phyloP scores from a whole-genome alignment of 768 basidiomycete genomes.

The Lenzites betulinus region DNA sequence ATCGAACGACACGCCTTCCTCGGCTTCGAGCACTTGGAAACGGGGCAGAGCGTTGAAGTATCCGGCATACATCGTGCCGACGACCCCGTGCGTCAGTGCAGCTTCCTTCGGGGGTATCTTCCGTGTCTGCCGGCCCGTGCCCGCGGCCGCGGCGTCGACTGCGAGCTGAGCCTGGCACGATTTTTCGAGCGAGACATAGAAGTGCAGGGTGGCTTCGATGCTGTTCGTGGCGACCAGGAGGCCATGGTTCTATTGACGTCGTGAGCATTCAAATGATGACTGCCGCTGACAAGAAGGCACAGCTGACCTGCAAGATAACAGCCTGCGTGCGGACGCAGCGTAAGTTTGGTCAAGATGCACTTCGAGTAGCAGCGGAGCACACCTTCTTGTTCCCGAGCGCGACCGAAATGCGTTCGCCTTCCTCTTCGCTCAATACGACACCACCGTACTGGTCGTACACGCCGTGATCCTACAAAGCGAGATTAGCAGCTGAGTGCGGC shows the following conservation, averaged over 20 bases:
- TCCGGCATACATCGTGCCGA: slow-evolving; percentile 30
- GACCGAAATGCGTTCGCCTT: slow-evolving; percentile 36
- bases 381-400: slow-evolving; percentile 33
- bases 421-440: slow-evolving; percentile 36
- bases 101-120: slow-evolving; percentile 32
- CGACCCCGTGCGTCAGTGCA: slow-evolving; percentile 20
- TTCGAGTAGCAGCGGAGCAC: not conserved
- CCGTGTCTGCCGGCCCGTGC: slow-evolving; percentile 21
- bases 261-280: not conserved
- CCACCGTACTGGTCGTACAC: slow-evolving; percentile 38
- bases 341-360: not conserved
- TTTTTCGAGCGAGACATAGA: slow-evolving; percentile 32
- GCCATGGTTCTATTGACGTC: slow-evolving; percentile 30
- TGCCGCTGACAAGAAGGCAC: not conserved
- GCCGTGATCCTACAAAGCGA: slow-evolving; percentile 28
- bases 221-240: slow-evolving; percentile 28
- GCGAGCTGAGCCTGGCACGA: slow-evolving; percentile 35
- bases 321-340: slow-evolving; percentile 11
- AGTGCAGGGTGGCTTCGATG: slow-evolving; percentile 31
- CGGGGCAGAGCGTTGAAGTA: slow-evolving; percentile 43
- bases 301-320: slow-evolving; percentile 26
- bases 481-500: not conserved
- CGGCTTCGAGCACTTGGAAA: slow-evolving; percentile 40
- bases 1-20: slow-evolving; percentile 34
- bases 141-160: slow-evolving; percentile 33